phyloP scores from a whole-genome alignment of 805 yeast genomes.

The Nakazawaea laoshanensis region DNA sequence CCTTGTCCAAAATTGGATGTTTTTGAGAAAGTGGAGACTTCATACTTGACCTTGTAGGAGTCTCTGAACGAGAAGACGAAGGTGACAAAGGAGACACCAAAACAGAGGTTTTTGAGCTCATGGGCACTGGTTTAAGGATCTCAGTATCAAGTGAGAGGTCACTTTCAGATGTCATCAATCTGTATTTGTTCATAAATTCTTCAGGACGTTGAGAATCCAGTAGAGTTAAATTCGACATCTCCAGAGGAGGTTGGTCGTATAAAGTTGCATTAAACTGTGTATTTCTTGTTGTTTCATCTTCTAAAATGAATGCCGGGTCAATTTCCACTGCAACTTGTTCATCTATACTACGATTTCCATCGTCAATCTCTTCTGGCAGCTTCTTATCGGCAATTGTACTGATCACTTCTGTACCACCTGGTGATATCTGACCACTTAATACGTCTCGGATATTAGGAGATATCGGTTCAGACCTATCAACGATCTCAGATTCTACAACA shows the following conservation, averaged over 20 bases:
- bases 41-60: slow-evolving; percentile 6
- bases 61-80: background rate
- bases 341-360: background rate
- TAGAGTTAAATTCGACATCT: too few relatives aligned
- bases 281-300: slow-evolving; percentile 10
- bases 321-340: background rate
- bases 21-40: slow-evolving; percentile 3
- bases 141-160: too few relatives aligned
- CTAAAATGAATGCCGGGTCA: slow-evolving; percentile 9
- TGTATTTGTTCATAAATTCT: too few relatives aligned
- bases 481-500: too few relatives aligned
- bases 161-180: too few relatives aligned
- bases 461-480: too few relatives aligned
- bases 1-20: background rate
- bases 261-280: slow-evolving; percentile 8
- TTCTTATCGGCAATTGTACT: background rate
- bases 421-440: slow-evolving; percentile 2
- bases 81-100: too few relatives aligned
- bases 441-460: slow-evolving; percentile 3
- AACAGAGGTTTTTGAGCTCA: too few relatives aligned
- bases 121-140: too few relatives aligned
- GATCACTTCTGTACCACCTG: too few relatives aligned
- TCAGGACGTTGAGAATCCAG: too few relatives aligned
- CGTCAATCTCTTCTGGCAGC: background rate
- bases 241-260: slow-evolving; percentile 9